Conservation (phyloP, 305 asterid species). For the Striga hermonthica region DNA sequence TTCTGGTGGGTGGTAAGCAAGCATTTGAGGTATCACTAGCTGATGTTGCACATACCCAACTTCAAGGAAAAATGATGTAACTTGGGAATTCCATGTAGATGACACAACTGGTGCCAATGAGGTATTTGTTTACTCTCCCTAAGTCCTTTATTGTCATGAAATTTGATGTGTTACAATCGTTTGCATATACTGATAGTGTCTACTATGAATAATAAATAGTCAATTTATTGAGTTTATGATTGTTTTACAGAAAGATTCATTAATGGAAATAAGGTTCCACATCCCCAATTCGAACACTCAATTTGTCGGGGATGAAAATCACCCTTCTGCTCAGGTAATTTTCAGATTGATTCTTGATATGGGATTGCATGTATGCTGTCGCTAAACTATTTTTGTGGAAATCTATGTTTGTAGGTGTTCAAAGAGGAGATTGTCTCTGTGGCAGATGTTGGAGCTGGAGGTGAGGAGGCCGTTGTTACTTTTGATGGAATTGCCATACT, state of each 20-base stretch:
- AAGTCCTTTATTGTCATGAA: conserved; percentile 6
- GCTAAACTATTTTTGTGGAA: conserved; percentile 8
- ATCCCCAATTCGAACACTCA: conserved; percentile 95
- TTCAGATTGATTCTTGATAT: conserved; percentile 22
- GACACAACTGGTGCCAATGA: conserved; percentile 96
- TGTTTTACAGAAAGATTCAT: conserved; percentile 78
- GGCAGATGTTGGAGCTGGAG: conserved; percentile 98
- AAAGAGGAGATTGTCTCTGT: conserved; percentile 81
- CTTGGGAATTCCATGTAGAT: conserved; percentile 94
- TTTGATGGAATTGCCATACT: conserved; percentile 90
- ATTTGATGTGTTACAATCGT: conserved; percentile 16
- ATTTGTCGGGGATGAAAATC: conserved; percentile 31
- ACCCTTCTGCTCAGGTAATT: conserved; percentile 84
- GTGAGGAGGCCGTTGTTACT: conserved; percentile 90
- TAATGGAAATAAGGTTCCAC: conserved; percentile 97
- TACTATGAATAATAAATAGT: conserved; percentile 5
- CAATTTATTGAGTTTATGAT: neutral
- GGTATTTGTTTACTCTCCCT: conserved; percentile 39
- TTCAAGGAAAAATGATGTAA: conserved; percentile 94
- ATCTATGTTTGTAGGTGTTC: conserved; percentile 57
- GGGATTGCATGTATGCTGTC: neutral
- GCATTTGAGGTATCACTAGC: conserved; percentile 94
- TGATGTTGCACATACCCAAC: conserved; percentile 96
- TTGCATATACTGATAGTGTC: neutral
- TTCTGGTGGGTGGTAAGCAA: conserved; percentile 84